Base-by-base conservation (phyloP, 306 rosid genomes). In the Adenanthera pavonina region DNA sequence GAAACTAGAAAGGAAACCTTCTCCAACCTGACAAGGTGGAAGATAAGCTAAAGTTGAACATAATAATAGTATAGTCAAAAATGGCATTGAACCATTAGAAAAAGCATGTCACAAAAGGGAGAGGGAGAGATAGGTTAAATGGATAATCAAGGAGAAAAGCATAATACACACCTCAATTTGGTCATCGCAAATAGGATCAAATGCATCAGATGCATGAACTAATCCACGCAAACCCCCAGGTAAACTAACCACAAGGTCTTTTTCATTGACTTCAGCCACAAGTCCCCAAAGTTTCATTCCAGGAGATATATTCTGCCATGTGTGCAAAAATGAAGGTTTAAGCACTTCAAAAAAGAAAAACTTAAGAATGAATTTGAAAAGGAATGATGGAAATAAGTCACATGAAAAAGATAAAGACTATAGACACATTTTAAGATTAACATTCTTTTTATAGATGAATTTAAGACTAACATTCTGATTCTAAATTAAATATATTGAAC, bases 251-350 rank as follows among this genome's bases (percentile, higher is more conserved):
- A 93, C 94, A 47, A 93, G 89, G 78, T 95, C 99, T 82, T 90
- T 93, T 14, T 89, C 92, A 76, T 92, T 92, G 72, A 95, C 97
- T 92, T 95, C 99, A n/a, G 94, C 84, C 54, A 95, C 85, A 65
- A 93, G 92, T 85, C 99, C 99, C 96, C 97, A 89, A 16, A 95
- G 84, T 85, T 93, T 95, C 97, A 93, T 95, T 85, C 97, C 97
- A 76, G 93, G 91, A 78, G 93, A 72, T 78, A 92, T 77, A 84
- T 95, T 95, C 97, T 95, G 90, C 20, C 69, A 83, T 48, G 49
- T 47, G 68, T 20, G 71, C 40, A 71, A 51, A 38, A 79, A 60
- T 25, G 47, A 66, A 70, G 33, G 60, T 67, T 68, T 20, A 56
- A 78, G 33, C 65, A 74, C 68, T 56, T 19, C 62, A 19, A 56